Evolutionary conservation across 768 basidiomycete genomes (phyloP).

Genomic region (Favolaschia claudopus): DNA sequence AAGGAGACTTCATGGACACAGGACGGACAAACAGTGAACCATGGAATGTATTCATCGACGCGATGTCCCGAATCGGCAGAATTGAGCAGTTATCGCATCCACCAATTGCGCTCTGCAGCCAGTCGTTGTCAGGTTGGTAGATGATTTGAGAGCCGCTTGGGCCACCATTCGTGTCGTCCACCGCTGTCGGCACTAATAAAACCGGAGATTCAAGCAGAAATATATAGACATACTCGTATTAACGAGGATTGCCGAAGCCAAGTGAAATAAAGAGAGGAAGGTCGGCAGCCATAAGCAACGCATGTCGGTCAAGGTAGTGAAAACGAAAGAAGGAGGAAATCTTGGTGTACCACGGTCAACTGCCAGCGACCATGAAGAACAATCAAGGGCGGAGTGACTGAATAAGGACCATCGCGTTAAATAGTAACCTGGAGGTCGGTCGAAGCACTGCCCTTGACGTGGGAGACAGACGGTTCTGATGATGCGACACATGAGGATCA

Average conservation of each 20-base stretch:
- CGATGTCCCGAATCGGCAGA: neutral
- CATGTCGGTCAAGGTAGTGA: slow-evolving; percentile 12
- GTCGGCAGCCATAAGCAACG: slow-evolving; percentile 12
- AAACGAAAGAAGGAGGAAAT: slow-evolving; percentile 7
- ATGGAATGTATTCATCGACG: slow-evolving; percentile 2
- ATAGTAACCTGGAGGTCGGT: slow-evolving; percentile 17
- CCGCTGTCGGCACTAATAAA: neutral
- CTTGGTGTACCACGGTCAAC: slow-evolving; percentile 17
- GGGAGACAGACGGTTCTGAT: too few species aligned
- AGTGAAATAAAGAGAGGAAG: slow-evolving; percentile 10
- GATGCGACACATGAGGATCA: neutral
- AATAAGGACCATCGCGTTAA: slow-evolving; percentile 1
- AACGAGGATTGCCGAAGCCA: neutral
- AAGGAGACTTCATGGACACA: neutral
- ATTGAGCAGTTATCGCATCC: neutral
- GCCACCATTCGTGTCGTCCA: slow-evolving; percentile 14
- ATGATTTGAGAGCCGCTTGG: slow-evolving; percentile 1
- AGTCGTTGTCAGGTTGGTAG: slow-evolving; percentile 6
- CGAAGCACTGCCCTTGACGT: neutral
- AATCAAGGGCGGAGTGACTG: neutral
- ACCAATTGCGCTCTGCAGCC: slow-evolving; percentile 2
- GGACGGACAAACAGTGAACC: slow-evolving; percentile 11
- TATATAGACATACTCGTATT: slow-evolving; percentile 6
- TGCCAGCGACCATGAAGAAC: slow-evolving; percentile 13
- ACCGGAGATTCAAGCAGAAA: neutral